A percentile compares a stretch with the other conserved stretches of the same genome.
phyloP scores from a whole-genome alignment of 2,329 filamentous ascomycete species.

The Trichophyton equinum region DNA sequence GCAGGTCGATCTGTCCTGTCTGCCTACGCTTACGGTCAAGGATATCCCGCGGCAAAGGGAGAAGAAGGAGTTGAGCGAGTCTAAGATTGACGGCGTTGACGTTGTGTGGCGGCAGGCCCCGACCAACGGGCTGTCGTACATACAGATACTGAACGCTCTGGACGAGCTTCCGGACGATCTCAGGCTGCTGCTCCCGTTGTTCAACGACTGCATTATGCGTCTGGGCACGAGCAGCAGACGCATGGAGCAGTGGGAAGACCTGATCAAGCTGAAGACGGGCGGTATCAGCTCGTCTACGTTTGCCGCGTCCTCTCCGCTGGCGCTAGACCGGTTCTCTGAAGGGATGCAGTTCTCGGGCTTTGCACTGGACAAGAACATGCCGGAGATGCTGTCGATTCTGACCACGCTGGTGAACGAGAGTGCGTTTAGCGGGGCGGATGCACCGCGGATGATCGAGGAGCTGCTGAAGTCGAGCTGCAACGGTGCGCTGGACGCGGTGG shows the following conservation, averaged over 20 bases:
- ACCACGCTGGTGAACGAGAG: slow-evolving; percentile 72
- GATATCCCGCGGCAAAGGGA: slow-evolving; percentile 78
- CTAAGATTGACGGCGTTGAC: slow-evolving; percentile 48
- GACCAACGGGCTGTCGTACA: slow-evolving; percentile 93
- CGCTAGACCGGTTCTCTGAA: slow-evolving; percentile 60
- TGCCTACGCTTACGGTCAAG: slow-evolving; percentile 76
- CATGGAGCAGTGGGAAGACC: slow-evolving; percentile 90
- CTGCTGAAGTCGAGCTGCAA: slow-evolving; percentile 77
- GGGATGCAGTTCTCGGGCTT: slow-evolving; percentile 76
- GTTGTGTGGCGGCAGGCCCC: slow-evolving; percentile 86
- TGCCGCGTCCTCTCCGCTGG: slow-evolving; percentile 61
- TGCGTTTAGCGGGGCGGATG: slow-evolving; percentile 73
- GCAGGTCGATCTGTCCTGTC: slow-evolving; percentile 69
- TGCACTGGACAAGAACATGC: slow-evolving; percentile 78
- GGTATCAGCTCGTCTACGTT: slow-evolving; percentile 78
- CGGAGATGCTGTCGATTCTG: slow-evolving; percentile 79
- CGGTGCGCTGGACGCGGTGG: slow-evolving; percentile 82
- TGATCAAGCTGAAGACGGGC: slow-evolving; percentile 92
- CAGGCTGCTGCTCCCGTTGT: slow-evolving; percentile 71
- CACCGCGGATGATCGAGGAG: slow-evolving; percentile 70
- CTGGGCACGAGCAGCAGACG: slow-evolving; percentile 75
- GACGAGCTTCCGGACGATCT: slow-evolving; percentile 72
- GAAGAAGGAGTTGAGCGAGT: slow-evolving; percentile 52
- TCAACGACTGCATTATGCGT: slow-evolving; percentile 85
- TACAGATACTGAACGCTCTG: slow-evolving; percentile 73